These are phyloP conservation scores for Melanopsichium pennsylvanicum DNA, from an alignment of 1,284 basidiomycete species.

Conservation along the genomic window DNA sequence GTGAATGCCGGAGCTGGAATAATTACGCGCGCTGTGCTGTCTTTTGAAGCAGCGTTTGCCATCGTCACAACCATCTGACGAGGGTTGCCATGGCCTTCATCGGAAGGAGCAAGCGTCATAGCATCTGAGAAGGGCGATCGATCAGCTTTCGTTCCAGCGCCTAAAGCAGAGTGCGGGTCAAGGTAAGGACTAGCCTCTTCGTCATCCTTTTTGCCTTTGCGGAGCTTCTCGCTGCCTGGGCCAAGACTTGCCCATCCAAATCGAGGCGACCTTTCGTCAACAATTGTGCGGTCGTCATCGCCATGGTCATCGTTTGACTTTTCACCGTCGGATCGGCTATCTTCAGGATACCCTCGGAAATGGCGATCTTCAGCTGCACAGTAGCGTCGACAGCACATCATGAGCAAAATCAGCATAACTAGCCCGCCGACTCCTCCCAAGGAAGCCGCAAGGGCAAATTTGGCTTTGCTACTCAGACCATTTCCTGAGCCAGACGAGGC, in stretches of 20 bases:
- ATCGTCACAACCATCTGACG: slow-evolving; percentile 14
- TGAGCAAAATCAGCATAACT: slow-evolving; percentile 43
- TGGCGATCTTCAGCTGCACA: slow-evolving; percentile 49
- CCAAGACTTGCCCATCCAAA: slow-evolving; percentile 30
- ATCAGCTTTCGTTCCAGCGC: slow-evolving; percentile 1
- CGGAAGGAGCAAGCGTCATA: slow-evolving; percentile 32
- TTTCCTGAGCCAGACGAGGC: slow-evolving; percentile 5
- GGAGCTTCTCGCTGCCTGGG: slow-evolving; percentile 14
- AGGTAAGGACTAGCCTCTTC: slow-evolving; percentile 42
- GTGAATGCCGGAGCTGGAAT: slow-evolving; percentile 20
- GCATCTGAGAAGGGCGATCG: slow-evolving; percentile 41
- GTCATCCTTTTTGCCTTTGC: slow-evolving; percentile 23
- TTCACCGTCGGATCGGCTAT: slow-evolving; percentile 14
- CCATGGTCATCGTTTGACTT: slow-evolving; percentile 14
- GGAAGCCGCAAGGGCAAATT: slow-evolving; percentile 46
- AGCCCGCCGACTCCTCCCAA: slow-evolving; percentile 52
- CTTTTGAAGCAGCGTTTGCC: slow-evolving; percentile 8
- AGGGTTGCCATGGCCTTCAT: slow-evolving; percentile 21
- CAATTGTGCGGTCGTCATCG: slow-evolving; percentile 43
- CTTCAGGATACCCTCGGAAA: slow-evolving; percentile 24
- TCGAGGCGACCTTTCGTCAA: slow-evolving; percentile 33
- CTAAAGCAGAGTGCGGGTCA: slow-evolving; percentile 13
- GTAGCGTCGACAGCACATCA: slow-evolving; percentile 50
- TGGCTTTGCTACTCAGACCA: slow-evolving; percentile 38
- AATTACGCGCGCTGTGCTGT: neutral